Conservation (phyloP, 768 basidiomycete genomes). For the Suillus lakei region DNA sequence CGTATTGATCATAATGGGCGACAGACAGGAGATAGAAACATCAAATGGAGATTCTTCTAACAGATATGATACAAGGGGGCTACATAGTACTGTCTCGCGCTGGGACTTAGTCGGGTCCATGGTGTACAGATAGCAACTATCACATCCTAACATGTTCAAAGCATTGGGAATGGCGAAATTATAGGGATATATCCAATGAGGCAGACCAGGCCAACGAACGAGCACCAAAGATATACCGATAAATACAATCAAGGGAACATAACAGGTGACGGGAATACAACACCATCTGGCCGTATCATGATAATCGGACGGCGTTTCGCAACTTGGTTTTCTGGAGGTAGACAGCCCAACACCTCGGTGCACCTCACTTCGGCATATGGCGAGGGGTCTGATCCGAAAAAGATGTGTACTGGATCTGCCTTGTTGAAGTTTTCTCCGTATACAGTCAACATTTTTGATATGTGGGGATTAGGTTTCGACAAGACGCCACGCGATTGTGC, state of each 20-base stretch:
- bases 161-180: conserved; percentile 23
- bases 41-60: conserved; percentile 7
- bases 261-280: conserved; percentile 83
- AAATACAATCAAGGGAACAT: conserved; percentile 64
- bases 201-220: conserved; percentile 30
- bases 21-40: conserved; percentile 10
- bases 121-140: conserved; percentile 37
- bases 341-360: conserved; percentile 81
- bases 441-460: conserved; percentile 81
- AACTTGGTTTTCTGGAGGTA: conserved; percentile 72
- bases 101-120: conserved; percentile 29
- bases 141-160: conserved; percentile 33
- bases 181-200: conserved; percentile 20
- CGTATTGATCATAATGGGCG: conserved; percentile 1
- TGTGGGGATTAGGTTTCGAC: conserved; percentile 78
- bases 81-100: conserved; percentile 33
- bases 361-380: conserved; percentile 89
- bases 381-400: conserved; percentile 87
- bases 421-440: conserved; percentile 92
- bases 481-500: conserved; percentile 67
- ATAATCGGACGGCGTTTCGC: conserved; percentile 79
- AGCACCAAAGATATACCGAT: conserved; percentile 22
- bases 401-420: conserved; percentile 78
- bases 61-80: conserved; percentile 32
- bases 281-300: conserved; percentile 82